Base-by-base conservation (phyloP, 495 filamentous ascomycete genomes). In the Alectoria sarmentosa region DNA sequence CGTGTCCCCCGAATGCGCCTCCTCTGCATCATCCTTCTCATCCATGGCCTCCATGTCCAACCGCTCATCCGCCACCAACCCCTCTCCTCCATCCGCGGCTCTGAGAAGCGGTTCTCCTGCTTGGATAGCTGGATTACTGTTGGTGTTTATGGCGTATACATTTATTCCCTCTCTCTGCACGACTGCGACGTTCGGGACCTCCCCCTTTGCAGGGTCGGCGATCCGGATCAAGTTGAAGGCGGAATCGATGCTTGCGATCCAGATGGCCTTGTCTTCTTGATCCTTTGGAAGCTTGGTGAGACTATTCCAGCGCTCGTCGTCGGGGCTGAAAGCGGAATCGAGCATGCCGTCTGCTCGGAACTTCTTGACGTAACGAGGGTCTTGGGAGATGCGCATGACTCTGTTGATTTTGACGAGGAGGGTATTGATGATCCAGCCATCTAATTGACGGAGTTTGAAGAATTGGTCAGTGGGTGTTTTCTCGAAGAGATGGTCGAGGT, bases 401-500 rank as follows among this genome's bases (percentile, higher is more conserved):
- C 30, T 34, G 41, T 57, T 46, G 26, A 73, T 65, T 61, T 72
- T 72, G 13, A 64, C 44, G 19, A 65, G 28, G 36, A 72, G n/a
- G 4, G 70, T 70, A n/a, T 73, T 70, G 23, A 73, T 59, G 6
- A 72, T 64, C 73, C 73, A 74, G 19, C 71, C 73, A 54, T 74
- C 73, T 28, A 64, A 69, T 23, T 60, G 41, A 37, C 19, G 15
- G 42, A 69, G 46, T 36, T 66, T 58, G 10, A 66, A 21, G 28
- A 66, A 65, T 3, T 57, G 26, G n/a, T 67, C 49, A 2, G 56
- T 19, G 23, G 63, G 68, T 23, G 62, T 61, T 6, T 66, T 58
- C 0, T 44, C 23, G 13, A 36, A 46, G 58, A 60, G 34, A 8
- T 49, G 19, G 37, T 61, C 2, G 42, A 67, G 55, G 36, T 70